These are phyloP conservation scores for Notholithocarpus densiflorus DNA, from an alignment of 306 rosid genomes.

Conservation along the genomic window DNA sequence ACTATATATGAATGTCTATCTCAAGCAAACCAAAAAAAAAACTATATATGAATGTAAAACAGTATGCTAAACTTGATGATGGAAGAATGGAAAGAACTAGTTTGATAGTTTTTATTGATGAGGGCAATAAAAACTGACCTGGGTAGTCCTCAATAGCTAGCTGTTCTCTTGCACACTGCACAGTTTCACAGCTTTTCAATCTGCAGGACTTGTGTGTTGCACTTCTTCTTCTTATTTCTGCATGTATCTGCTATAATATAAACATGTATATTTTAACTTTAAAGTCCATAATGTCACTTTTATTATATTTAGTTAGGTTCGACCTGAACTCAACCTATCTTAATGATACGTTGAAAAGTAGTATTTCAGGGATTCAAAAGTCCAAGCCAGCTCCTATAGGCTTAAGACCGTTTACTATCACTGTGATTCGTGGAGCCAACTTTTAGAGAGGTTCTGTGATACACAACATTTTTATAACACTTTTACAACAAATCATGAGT, in stretches of 20 bases:
- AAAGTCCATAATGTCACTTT: too few species aligned
- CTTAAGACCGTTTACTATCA: too few species aligned
- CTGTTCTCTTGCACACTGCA: too few species aligned
- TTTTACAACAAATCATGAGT: too few species aligned
- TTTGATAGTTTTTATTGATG: not conserved
- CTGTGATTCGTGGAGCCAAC: too few species aligned
- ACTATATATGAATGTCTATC: not conserved
- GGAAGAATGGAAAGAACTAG: not conserved
- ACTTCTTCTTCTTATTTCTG: not conserved
- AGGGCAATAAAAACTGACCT: not conserved
- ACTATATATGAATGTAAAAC: not conserved
- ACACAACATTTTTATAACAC: accelerated
- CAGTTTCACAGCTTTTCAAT: not conserved
- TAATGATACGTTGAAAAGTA: too few species aligned
- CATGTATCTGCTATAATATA: too few species aligned
- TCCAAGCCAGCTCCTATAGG: too few species aligned
- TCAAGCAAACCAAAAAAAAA: not conserved
- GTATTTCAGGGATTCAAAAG: too few species aligned
- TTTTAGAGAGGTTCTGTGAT: accelerated
- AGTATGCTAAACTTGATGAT: not conserved
- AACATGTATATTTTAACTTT: too few species aligned
- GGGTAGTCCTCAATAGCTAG: not conserved
- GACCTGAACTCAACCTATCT: not conserved
- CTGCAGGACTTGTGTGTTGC: not conserved
- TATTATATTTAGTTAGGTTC: not conserved